phyloP scores from a whole-genome alignment of 768 basidiomycete species.

The Boletus fagicola region DNA sequence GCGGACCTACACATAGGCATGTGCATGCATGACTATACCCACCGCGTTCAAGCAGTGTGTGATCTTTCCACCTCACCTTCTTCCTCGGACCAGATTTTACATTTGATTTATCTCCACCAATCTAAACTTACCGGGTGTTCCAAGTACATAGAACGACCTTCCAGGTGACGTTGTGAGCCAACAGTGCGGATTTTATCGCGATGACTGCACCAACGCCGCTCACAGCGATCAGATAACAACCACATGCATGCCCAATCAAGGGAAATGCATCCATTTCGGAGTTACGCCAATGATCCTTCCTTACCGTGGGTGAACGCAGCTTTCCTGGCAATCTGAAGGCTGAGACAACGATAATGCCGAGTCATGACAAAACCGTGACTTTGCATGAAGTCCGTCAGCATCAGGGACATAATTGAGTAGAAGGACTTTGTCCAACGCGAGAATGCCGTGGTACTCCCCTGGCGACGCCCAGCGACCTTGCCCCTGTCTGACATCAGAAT shows the following conservation, averaged over 20 bases:
- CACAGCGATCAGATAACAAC: constrained; percentile 81
- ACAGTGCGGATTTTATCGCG: constrained; percentile 66
- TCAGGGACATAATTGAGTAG: constrained; percentile 67
- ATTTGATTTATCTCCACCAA: constrained; percentile 1
- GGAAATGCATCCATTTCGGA: constrained; percentile 71
- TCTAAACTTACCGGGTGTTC: constrained; percentile 61
- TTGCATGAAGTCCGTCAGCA: constrained; percentile 63
- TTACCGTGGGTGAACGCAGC: constrained; percentile 63
- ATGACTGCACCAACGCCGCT: constrained; percentile 74
- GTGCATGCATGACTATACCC: constrained; percentile 75
- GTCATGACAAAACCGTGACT: constrained; percentile 69
- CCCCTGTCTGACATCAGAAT: too few relatives aligned
- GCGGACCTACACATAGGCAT: too few relatives aligned
- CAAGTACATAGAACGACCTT: constrained; percentile 72
- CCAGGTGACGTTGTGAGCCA: constrained; percentile 60
- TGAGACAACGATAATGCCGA: constrained; percentile 64
- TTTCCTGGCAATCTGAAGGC: constrained; percentile 73
- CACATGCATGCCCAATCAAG: constrained; percentile 65
- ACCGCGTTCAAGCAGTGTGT: constrained; percentile 68
- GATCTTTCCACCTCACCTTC: constrained; percentile 79
- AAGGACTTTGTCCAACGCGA: constrained; percentile 7
- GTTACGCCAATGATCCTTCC: constrained; percentile 68
- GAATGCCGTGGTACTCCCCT: too few relatives aligned
- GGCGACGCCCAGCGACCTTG: too few relatives aligned
- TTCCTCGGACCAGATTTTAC: constrained; percentile 50